Evolutionary conservation across 495 filamentous ascomycete genomes (phyloP).

Genomic region (Penicillium fimorum): DNA sequence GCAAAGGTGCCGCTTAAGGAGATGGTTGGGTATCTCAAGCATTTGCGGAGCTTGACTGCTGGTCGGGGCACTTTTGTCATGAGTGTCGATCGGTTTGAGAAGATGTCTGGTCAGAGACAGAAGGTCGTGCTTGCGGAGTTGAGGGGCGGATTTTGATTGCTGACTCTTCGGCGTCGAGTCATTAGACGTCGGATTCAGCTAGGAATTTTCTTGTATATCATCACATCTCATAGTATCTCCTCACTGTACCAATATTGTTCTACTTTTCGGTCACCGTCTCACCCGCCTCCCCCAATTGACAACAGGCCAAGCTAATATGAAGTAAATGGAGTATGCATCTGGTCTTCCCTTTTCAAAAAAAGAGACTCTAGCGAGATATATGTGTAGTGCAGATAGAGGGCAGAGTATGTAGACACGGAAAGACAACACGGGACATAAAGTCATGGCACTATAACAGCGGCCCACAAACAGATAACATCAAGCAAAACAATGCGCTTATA

Average conservation of each 20-base stretch:
- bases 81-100: constrained; percentile 86
- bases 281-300: not conserved
- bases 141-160: constrained; percentile 34
- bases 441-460: constrained; percentile 11
- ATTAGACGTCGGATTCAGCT: not conserved
- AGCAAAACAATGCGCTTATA: constrained; percentile 7
- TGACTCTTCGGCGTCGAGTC: not conserved
- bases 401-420: constrained; percentile 5
- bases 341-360: not conserved
- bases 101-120: constrained; percentile 66
- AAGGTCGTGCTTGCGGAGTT: constrained; percentile 56
- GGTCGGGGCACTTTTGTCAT: constrained; percentile 92
- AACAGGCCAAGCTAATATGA: not conserved
- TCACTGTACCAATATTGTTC: constrained; percentile 9
- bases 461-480: constrained; percentile 8
- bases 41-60: constrained; percentile 81
- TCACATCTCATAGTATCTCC: constrained; percentile 4
- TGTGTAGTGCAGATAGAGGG: constrained; percentile 9
- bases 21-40: constrained; percentile 94
- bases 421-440: constrained; percentile 8
- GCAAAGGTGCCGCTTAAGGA: constrained; percentile 90
- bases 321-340: not conserved
- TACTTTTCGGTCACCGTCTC: not conserved
- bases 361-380: constrained; percentile 17
- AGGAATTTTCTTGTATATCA: constrained; percentile 7